Evolutionary conservation across 2,329 filamentous ascomycete genomes (phyloP).

Genomic region (Penicillium sp.): DNA sequence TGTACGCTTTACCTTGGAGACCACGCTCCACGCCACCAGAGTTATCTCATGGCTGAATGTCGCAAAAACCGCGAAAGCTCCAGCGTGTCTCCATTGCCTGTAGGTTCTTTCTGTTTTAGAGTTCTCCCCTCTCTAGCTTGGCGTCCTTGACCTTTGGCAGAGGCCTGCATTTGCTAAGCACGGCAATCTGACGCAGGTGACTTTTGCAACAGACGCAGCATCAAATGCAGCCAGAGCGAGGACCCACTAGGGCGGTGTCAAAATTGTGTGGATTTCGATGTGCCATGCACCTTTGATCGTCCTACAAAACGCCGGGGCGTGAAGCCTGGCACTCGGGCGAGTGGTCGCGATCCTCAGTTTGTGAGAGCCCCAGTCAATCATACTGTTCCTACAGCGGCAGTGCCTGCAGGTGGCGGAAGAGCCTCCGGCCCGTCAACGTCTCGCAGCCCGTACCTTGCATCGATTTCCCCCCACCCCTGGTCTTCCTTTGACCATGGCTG

Average conservation of each 20-base stretch:
- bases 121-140: background rate
- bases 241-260: constrained; percentile 49
- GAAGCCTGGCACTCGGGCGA: constrained; percentile 26
- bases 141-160: background rate
- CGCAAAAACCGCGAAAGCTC: constrained; percentile 33
- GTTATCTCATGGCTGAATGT: constrained; percentile 28
- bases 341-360: constrained; percentile 15
- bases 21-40: background rate
- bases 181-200: constrained; percentile 39
- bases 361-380: constrained; percentile 8
- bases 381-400: background rate
- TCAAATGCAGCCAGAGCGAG: constrained; percentile 48
- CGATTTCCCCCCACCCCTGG: constrained; percentile 25
- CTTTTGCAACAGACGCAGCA: constrained; percentile 55
- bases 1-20: background rate
- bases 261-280: constrained; percentile 55
- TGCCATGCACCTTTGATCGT: constrained; percentile 54
- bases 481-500: constrained; percentile 21
- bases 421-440: constrained; percentile 22
- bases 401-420: constrained; percentile 12
- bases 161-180: background rate
- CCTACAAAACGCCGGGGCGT: constrained; percentile 47
- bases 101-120: constrained; percentile 14
- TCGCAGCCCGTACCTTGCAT: constrained; percentile 20
- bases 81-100: constrained; percentile 34